Base-by-base conservation (phyloP, 2,329 filamentous ascomycete species). In the Fusarium robinianum region DNA sequence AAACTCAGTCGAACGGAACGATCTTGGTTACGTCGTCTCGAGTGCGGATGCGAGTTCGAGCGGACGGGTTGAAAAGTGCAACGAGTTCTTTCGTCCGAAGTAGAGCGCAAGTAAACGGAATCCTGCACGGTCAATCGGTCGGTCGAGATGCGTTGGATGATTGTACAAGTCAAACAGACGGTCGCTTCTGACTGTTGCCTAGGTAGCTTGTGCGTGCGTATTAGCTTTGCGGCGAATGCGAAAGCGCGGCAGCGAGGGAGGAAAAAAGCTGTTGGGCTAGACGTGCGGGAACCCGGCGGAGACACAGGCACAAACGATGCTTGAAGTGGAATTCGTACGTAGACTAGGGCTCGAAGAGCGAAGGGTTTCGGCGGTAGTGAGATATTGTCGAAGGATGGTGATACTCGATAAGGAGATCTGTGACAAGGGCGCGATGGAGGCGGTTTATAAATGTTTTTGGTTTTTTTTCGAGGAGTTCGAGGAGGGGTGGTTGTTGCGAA, bases 271-370 rank as follows among this genome's bases (percentile, higher is more conserved):
- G 43, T 55, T 46, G 41, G 43, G 47, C 47, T 41, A 37, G 39
- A 48, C 19, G 47, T 48, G 44, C 41, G 40, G 25, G 34, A 38
- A 41, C 36, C 54, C 46, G 46, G 40, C 47, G 38, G 37, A 53
- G 39, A 58, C 47, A 50, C 41, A 49, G 50, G 46, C 49, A 60
- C 57, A 57, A 49, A 60, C 21, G 53, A 50, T 58, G 52, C 55
- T 56, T 29, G 25, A 45, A 51, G 49, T 39, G 49, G 22, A 40
- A 43, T 51, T 51, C 49, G 41, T 50, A 44, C 34, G 27, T 39
- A 17, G 25, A 33, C 41, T 44, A 44, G 41, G 41, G 41, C 33
- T 38, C 38, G 34, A 37, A 40, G 46, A 49, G 43, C 52, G 41
- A 53, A 45, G 33, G 45, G 53, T 33, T 35, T 38, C 39, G 25